Evolutionary conservation across 208 protist species (phyloP).

Genomic region (Strigomonas oncopelti): DNA sequence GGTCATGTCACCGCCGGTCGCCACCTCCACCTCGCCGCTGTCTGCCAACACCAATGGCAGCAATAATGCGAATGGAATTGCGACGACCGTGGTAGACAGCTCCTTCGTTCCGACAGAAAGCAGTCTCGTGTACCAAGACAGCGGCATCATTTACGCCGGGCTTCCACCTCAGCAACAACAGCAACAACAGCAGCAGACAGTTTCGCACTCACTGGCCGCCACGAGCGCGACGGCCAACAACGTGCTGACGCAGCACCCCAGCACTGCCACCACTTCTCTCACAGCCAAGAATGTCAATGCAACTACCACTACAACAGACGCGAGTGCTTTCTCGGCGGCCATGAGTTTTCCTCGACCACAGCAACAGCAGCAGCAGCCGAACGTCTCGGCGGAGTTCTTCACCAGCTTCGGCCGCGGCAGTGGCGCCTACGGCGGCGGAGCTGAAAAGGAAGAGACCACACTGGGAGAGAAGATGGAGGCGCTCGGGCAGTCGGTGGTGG

Average conservation of each 20-base stretch:
- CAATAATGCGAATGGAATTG: neutral
- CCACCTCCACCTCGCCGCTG: too few relatives aligned
- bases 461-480: constrained; percentile 9
- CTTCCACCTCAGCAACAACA: constrained; percentile 20
- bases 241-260: neutral
- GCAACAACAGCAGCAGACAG: too few relatives aligned
- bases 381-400: constrained; percentile 16
- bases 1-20: too few relatives aligned
- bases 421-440: neutral
- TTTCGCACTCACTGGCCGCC: too few relatives aligned
- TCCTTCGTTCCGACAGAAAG: neutral
- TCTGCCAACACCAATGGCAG: neutral
- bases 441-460: neutral
- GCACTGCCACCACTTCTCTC: too few relatives aligned
- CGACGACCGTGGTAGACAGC: neutral
- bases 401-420: constrained; percentile 10
- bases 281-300: too few relatives aligned
- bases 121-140: neutral
- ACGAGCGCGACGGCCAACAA: too few relatives aligned
- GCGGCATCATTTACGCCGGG: constrained; percentile 13
- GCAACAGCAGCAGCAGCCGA: constrained; percentile 9
- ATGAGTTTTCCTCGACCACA: neutral
- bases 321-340: neutral
- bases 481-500: constrained; percentile 6
- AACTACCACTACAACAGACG: too few relatives aligned